Conservation (phyloP, 2,329 filamentous ascomycete species). For the Exserohilum turcica region DNA sequence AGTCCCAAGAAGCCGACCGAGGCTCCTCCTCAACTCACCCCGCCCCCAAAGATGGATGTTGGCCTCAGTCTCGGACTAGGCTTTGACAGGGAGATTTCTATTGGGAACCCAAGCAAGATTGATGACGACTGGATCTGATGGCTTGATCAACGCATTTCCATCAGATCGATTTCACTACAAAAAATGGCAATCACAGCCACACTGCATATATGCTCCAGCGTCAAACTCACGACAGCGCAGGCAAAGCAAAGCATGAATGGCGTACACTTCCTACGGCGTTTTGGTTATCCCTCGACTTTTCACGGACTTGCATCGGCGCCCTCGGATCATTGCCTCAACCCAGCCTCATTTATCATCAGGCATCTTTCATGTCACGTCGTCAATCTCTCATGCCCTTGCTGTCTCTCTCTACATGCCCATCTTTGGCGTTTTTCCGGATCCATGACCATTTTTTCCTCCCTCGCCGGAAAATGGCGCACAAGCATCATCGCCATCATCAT, state of each 20-base stretch:
- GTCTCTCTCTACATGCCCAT: background rate
- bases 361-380: no score
- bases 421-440: background rate
- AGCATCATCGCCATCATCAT: background rate
- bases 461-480: background rate
- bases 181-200: background rate
- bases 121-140: slow-evolving; percentile 44
- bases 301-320: background rate
- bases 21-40: slow-evolving; percentile 44
- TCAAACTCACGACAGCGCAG: background rate
- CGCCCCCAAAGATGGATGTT: slow-evolving; percentile 47
- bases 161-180: background rate
- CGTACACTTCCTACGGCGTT: slow-evolving; percentile 1
- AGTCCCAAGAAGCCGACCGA: slow-evolving; percentile 51
- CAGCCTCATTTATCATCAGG: background rate
- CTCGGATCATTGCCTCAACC: background rate
- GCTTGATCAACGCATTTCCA: background rate
- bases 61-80: slow-evolving; percentile 34
- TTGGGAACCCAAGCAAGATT: slow-evolving; percentile 20
- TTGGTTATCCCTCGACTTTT: background rate
- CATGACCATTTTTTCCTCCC: background rate
- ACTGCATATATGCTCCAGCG: background rate
- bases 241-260: background rate
- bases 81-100: slow-evolving; percentile 39
- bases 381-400: background rate